phyloP scores from a whole-genome alignment of 257 asterid genomes.

The Dorcoceras hygrometricum region DNA sequence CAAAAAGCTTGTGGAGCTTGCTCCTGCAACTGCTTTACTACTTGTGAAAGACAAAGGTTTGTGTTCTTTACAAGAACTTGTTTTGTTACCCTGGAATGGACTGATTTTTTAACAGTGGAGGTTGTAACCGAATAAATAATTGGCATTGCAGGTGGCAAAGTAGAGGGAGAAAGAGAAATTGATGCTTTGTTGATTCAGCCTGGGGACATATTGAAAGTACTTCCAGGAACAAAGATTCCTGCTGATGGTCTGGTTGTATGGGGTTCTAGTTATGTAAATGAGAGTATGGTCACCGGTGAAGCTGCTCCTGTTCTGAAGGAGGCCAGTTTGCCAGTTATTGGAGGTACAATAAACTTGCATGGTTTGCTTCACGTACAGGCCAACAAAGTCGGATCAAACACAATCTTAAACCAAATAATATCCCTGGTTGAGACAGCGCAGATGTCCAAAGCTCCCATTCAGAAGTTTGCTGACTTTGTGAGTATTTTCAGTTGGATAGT shows the following conservation, averaged over 20 bases:
- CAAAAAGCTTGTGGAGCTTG: slow-evolving; percentile 87
- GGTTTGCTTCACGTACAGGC: slow-evolving; percentile 89
- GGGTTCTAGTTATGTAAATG: slow-evolving; percentile 96
- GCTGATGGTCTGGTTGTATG: slow-evolving; percentile 88
- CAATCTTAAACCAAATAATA: slow-evolving; percentile 94
- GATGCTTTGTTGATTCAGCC: slow-evolving; percentile 92
- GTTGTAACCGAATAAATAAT: slow-evolving; percentile 21
- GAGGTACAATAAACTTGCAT: slow-evolving; percentile 93
- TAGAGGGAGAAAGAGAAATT: slow-evolving; percentile 80
- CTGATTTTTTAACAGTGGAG: slow-evolving; percentile 4
- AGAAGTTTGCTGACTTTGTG: slow-evolving; percentile 91
- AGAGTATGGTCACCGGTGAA: slow-evolving; percentile 99
- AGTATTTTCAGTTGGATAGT: slow-evolving; percentile 34
- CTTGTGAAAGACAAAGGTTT: slow-evolving; percentile 71
- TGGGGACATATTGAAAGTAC: slow-evolving; percentile 83
- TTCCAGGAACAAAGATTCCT: slow-evolving; percentile 92
- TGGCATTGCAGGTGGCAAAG: slow-evolving; percentile 69
- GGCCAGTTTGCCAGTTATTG: slow-evolving; percentile 60
- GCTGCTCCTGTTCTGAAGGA: slow-evolving; percentile 77
- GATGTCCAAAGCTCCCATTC: slow-evolving; percentile 99
- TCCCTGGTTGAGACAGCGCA: slow-evolving; percentile 98
- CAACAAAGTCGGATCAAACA: slow-evolving; percentile 86
- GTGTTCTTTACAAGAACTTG: neutral
- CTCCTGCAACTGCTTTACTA: slow-evolving; percentile 88
- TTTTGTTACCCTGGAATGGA: slow-evolving; percentile 15